Evolutionary conservation across 1,284 basidiomycete species (phyloP), one percentile per base, ranked within the genome.

Genomic region (Microbotryum saponariae): DNA sequence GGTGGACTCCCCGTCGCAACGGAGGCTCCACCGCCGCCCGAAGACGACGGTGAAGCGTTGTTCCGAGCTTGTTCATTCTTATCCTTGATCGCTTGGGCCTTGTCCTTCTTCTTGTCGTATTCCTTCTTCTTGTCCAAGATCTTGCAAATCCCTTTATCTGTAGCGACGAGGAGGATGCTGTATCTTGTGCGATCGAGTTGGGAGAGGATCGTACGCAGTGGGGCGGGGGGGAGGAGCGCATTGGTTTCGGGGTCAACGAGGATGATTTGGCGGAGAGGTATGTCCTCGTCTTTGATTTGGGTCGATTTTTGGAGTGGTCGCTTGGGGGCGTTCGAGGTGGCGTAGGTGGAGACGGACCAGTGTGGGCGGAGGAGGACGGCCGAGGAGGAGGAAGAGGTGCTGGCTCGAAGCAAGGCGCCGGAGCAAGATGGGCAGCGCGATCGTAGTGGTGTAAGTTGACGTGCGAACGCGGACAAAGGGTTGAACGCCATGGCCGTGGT

Each of bases 61-160:
- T 46, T 54, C 44, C 59, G 56, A 37, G 60, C 58, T 25, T 52
- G 21, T 37, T 60, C 59, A 33, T 60, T 60, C 56, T 64, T 65
- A 60, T 54, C 50, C 51, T 68, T 67, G 37, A 66, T 62, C 23
- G 76, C 73, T 56, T 79, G 63, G 23, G 65, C 56, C 29, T 68
- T 64, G 16, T 57, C 61, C 25, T 51, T 58, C n/a, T 54, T 48
- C 44, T 58, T 60, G 20, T 74, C 67, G 57, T 72, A 76, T 53
- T 71, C 68, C 33, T 73, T 73, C 68, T 76, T 76, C 67, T 77
- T 77, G 66, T 74, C 73, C 48, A 78, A 61, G 62, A 77, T 72
- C 45, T 74, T 73, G 69, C 74, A 76, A 55, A 77, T 74, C 2
- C 75, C 73, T 9, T 71, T 64, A 14, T 65, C 58, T 1, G 55